phyloP scores from a whole-genome alignment of 2,329 filamentous ascomycete genomes.

The Amauroascus verrucosus region DNA sequence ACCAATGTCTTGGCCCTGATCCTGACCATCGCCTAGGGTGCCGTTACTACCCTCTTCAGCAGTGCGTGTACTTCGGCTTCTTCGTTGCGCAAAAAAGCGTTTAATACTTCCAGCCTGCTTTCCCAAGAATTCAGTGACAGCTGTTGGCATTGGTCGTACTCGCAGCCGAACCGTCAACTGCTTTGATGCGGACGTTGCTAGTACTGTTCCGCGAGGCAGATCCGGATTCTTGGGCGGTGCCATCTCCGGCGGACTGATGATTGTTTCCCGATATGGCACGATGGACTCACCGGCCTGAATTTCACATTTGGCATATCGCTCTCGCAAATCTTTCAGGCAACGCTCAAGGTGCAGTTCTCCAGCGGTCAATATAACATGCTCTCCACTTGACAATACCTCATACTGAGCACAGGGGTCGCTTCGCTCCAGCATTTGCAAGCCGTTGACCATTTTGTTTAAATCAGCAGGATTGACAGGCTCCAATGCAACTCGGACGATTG shows the following conservation, averaged over 20 bases:
- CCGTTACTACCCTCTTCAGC: slow-evolving; percentile 21
- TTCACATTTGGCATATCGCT: slow-evolving; percentile 86
- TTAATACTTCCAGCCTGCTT: slow-evolving; percentile 75
- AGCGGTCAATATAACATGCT: slow-evolving; percentile 89
- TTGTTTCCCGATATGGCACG: slow-evolving; percentile 90
- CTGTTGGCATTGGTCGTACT: slow-evolving; percentile 65
- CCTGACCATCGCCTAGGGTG: slow-evolving; percentile 22
- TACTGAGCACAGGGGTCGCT: slow-evolving; percentile 95
- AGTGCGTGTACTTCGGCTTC: slow-evolving; percentile 37
- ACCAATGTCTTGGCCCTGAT: slow-evolving; percentile 36
- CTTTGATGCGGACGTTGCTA: slow-evolving; percentile 70
- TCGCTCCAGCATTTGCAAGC: slow-evolving; percentile 76
- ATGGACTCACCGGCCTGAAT: slow-evolving; percentile 91
- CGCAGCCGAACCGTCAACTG: slow-evolving; percentile 68
- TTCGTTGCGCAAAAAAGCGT: slow-evolving; percentile 61
- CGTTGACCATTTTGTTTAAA: slow-evolving; percentile 87
- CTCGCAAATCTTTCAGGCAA: slow-evolving; percentile 83
- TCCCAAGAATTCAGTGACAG: slow-evolving; percentile 73
- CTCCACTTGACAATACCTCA: slow-evolving; percentile 81
- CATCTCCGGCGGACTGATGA: slow-evolving; percentile 83
- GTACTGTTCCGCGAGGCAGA: slow-evolving; percentile 69
- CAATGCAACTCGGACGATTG: slow-evolving; percentile 91
- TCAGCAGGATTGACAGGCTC: slow-evolving; percentile 86
- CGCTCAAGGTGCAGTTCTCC: slow-evolving; percentile 90
- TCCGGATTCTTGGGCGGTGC: slow-evolving; percentile 75